A percentile compares a stretch with the other conserved stretches of the same genome.
phyloP scores from a whole-genome alignment of 1,284 basidiomycete genomes.

The Tetrapyrgos nigripes region DNA sequence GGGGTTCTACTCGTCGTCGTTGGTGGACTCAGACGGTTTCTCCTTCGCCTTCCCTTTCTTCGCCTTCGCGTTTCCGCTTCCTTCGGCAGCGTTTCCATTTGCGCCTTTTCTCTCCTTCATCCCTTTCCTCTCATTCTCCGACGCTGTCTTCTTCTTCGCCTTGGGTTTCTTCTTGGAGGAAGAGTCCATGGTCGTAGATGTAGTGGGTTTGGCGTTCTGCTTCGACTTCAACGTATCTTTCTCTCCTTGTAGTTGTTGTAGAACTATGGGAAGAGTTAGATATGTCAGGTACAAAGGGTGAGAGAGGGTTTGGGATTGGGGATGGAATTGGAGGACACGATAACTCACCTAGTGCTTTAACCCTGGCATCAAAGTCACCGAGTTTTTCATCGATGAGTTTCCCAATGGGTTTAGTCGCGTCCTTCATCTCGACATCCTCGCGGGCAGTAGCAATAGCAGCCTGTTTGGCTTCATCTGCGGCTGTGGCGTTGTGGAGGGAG shows the following conservation, averaged over 20 bases:
- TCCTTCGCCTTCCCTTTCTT: neutral
- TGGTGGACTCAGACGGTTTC: slow-evolving; percentile 1
- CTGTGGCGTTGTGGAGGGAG: neutral
- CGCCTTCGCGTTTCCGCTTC: neutral
- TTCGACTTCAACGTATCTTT: neutral
- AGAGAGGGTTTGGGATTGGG: neutral
- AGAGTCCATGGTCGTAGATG: neutral
- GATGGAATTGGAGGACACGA: neutral
- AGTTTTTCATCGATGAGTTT: slow-evolving; percentile 15
- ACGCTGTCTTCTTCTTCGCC: slow-evolving; percentile 1
- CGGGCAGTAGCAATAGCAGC: slow-evolving; percentile 6
- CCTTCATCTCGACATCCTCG: slow-evolving; percentile 16
- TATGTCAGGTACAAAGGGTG: neutral
- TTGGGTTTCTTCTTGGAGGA: slow-evolving; percentile 6
- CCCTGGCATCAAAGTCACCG: neutral
- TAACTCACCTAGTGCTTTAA: neutral
- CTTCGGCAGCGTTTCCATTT: neutral
- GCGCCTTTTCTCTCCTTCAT: neutral
- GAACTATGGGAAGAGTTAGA: neutral
- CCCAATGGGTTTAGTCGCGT: slow-evolving; percentile 14
- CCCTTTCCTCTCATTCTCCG: slow-evolving; percentile 5
- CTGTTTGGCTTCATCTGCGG: slow-evolving; percentile 2
- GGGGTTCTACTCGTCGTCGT: neutral
- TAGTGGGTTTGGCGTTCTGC: neutral
- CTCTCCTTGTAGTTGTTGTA: neutral